phyloP scores from a whole-genome alignment of 768 basidiomycete species.

The Trametes elegans region DNA sequence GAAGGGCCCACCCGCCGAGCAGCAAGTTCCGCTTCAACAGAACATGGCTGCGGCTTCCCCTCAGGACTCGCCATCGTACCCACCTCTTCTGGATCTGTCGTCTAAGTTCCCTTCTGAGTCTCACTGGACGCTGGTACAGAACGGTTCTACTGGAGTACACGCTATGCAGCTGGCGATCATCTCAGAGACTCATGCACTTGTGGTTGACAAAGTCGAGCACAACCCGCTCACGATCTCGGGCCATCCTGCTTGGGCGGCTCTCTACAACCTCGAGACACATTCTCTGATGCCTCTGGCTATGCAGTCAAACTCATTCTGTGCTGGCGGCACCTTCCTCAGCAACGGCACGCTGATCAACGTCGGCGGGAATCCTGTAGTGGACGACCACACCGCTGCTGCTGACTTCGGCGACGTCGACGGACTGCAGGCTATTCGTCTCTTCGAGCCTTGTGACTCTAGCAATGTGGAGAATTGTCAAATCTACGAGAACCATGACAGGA shows the following conservation, averaged over 20 bases:
- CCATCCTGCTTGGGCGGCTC: slow-evolving; percentile 79
- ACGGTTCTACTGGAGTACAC: slow-evolving; percentile 70
- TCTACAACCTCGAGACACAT: slow-evolving; percentile 69
- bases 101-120: slow-evolving; percentile 7
- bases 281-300: slow-evolving; percentile 58
- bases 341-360: slow-evolving; percentile 80
- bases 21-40: neutral
- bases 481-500: slow-evolving; percentile 57
- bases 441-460: slow-evolving; percentile 60
- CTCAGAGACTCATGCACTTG: slow-evolving; percentile 65
- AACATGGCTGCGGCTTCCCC: neutral
- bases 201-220: slow-evolving; percentile 85
- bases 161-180: slow-evolving; percentile 77
- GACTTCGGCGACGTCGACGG: slow-evolving; percentile 79
- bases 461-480: slow-evolving; percentile 53
- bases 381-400: slow-evolving; percentile 56
- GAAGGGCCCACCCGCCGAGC: slow-evolving; percentile 28
- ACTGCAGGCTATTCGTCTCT: slow-evolving; percentile 68
- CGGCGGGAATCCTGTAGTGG: slow-evolving; percentile 79
- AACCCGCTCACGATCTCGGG: slow-evolving; percentile 72
- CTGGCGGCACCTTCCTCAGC: slow-evolving; percentile 72
- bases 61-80: slow-evolving; percentile 9
- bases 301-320: slow-evolving; percentile 84
- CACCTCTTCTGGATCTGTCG: slow-evolving; percentile 20
- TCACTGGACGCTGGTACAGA: slow-evolving; percentile 59